These are phyloP conservation scores for Lachnellula willkommii DNA, from an alignment of 2,329 filamentous ascomycete species.

Conservation along the genomic window DNA sequence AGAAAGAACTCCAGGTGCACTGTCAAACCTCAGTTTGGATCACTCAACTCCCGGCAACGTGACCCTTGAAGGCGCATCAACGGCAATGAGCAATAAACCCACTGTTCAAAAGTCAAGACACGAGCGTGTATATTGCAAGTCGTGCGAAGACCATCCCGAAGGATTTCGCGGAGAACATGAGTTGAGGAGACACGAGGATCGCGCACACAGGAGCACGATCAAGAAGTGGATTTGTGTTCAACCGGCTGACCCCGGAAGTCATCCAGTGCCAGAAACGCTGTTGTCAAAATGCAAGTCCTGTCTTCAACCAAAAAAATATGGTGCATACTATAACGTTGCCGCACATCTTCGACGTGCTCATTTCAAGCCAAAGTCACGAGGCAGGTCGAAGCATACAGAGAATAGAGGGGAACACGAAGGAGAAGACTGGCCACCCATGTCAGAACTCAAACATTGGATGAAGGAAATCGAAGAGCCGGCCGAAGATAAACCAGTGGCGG, in stretches of 20 bases:
- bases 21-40: background rate
- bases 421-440: conserved; percentile 52
- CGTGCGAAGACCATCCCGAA: conserved; percentile 73
- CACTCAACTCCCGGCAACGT: background rate
- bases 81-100: background rate
- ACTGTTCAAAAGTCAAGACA: background rate
- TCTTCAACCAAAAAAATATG: conserved; percentile 77
- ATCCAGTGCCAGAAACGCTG: conserved; percentile 52
- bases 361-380: conserved; percentile 61
- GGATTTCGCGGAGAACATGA: conserved; percentile 88
- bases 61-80: background rate
- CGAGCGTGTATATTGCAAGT: conserved; percentile 45
- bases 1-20: background rate
- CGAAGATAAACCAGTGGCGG: background rate
- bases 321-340: conserved; percentile 90
- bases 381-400: conserved; percentile 40
- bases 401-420: conserved; percentile 51
- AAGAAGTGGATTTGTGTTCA: conserved; percentile 54
- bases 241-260: conserved; percentile 37
- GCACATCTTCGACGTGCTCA: conserved; percentile 84
- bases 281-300: conserved; percentile 69
- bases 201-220: conserved; percentile 53
- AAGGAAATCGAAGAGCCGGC: conserved; percentile 40
- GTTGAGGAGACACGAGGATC: conserved; percentile 58
- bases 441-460: conserved; percentile 56